Conservation (phyloP, 2,329 filamentous ascomycete genomes). For the Verticillium albo-atrum region DNA sequence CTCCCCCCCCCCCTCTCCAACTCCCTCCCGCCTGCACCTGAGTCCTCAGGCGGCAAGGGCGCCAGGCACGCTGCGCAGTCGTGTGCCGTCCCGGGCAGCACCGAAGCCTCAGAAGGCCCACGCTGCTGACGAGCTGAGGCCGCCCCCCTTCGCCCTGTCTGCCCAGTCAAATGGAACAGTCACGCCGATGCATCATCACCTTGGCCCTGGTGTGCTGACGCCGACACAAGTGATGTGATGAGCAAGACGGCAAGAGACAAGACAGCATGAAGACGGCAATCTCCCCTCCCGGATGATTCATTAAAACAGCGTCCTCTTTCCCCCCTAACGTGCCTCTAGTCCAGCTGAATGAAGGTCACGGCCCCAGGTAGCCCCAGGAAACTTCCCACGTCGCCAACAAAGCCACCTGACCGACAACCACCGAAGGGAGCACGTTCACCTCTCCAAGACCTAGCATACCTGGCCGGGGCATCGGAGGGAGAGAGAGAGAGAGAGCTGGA, state of each 20-base stretch:
- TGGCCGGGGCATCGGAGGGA: not conserved
- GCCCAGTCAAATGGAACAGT: not conserved
- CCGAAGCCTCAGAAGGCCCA: not conserved
- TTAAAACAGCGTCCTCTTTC: not conserved
- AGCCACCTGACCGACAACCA: not conserved
- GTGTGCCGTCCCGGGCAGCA: not conserved
- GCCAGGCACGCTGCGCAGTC: not conserved
- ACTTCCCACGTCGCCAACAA: not conserved
- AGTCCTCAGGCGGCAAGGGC: constrained; percentile 1
- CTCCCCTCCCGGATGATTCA: constrained; percentile 1
- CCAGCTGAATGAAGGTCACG: not conserved
- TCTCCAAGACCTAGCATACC: not conserved
- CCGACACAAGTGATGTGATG: not conserved
- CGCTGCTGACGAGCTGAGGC: not conserved
- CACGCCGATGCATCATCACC: not conserved
- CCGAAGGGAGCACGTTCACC: not conserved
- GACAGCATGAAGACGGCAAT: not conserved
- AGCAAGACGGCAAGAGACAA: not conserved
- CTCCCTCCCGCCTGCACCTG: not conserved
- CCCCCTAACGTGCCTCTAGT: not conserved
- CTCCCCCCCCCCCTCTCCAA: too few relatives aligned
- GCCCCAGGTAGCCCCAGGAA: not conserved
- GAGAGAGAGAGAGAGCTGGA: too few relatives aligned
- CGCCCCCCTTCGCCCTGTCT: too few relatives aligned
- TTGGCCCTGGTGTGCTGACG: not conserved